These are phyloP conservation scores for Wilcoxina mikolae DNA, from an alignment of 495 filamentous ascomycete species.

Conservation along the genomic window DNA sequence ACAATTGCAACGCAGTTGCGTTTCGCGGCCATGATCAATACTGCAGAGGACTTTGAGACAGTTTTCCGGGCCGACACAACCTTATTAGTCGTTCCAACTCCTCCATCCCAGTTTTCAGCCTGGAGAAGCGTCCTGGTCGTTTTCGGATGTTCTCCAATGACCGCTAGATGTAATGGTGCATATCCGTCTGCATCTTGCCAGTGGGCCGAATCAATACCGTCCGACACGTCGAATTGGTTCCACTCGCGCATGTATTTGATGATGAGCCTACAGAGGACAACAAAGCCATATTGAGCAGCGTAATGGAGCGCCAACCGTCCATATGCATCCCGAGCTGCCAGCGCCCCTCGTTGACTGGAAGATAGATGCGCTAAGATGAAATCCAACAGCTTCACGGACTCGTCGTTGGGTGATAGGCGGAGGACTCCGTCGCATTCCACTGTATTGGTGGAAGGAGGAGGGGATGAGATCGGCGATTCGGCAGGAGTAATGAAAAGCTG, in stretches of 20 bases:
- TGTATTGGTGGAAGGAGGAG: constrained; percentile 38
- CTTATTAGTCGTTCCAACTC: constrained; percentile 38
- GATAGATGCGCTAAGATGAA: constrained; percentile 57
- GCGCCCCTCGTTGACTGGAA: constrained; percentile 50
- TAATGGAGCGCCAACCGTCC: constrained; percentile 87
- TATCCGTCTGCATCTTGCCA: constrained; percentile 92
- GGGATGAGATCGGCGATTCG: constrained; percentile 46
- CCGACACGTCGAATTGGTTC: constrained; percentile 67
- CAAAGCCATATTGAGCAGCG: constrained; percentile 86
- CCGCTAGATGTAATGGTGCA: constrained; percentile 79
- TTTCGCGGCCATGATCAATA: constrained; percentile 72
- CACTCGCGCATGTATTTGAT: constrained; percentile 78
- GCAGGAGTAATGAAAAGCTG: constrained; percentile 58
- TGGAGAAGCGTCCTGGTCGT: constrained; percentile 69
- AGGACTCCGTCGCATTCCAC: constrained; percentile 37
- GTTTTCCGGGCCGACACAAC: constrained; percentile 49
- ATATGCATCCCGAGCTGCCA: constrained; percentile 57
- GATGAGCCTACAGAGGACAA: constrained; percentile 70
- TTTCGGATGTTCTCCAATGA: constrained; percentile 76
- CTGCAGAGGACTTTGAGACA: constrained; percentile 74
- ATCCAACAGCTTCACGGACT: constrained; percentile 56
- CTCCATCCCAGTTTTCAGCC: constrained; percentile 53
- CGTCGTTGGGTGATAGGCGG: constrained; percentile 52
- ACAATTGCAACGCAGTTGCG: constrained; percentile 72
- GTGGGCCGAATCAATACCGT: constrained; percentile 66